Evolutionary conservation across 495 filamentous ascomycete species (phyloP).

Genomic region (Stereocaulon alpinum): DNA sequence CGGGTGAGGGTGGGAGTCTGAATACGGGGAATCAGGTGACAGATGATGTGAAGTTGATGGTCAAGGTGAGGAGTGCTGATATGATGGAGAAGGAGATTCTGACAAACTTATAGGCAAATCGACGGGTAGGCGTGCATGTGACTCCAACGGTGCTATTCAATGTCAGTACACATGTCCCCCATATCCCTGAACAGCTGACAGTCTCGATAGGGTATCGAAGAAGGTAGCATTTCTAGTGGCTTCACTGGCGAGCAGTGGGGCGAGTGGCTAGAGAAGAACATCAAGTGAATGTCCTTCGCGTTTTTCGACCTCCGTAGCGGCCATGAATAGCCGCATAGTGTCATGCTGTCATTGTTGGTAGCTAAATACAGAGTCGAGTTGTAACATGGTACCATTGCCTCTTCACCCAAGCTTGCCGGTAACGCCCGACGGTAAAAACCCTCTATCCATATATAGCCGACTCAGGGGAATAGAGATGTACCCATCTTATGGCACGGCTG

Average conservation of each 20-base stretch:
- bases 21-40: constrained; percentile 72
- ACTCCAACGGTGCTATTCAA: constrained; percentile 84
- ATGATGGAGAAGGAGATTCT: neutral
- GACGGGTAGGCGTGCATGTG: constrained; percentile 73
- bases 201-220: constrained; percentile 54
- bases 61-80: constrained; percentile 46
- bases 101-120: constrained; percentile 38
- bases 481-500: constrained; percentile 7
- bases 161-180: constrained; percentile 28
- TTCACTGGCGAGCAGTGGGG: constrained; percentile 75
- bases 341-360: constrained; percentile 1
- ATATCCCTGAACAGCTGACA: constrained; percentile 2
- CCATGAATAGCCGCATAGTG: neutral
- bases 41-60: constrained; percentile 71
- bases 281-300: constrained; percentile 25
- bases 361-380: constrained; percentile 19
- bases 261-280: constrained; percentile 72
- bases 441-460: constrained; percentile 12
- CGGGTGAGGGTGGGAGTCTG: constrained; percentile 48
- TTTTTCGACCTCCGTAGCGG: neutral
- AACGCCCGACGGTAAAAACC: neutral
- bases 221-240: constrained; percentile 61
- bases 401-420: constrained; percentile 4
- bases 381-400: constrained; percentile 5
- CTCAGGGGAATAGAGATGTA: neutral